These are phyloP conservation scores for Albophoma yamanashiensis DNA, from an alignment of 2,329 filamentous ascomycete species.

Conservation along the genomic window DNA sequence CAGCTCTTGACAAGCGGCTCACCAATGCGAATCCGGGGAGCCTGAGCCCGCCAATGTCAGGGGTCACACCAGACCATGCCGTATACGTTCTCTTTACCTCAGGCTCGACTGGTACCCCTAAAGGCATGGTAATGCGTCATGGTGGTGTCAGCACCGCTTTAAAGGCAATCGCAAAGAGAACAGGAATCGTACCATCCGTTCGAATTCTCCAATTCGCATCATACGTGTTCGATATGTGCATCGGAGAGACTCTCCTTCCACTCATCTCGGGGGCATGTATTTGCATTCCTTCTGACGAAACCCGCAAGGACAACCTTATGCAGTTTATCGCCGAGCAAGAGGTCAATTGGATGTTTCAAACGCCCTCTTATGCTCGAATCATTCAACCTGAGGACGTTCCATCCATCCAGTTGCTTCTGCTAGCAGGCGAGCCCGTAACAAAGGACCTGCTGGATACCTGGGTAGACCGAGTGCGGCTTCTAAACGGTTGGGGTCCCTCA, in stretches of 20 bases:
- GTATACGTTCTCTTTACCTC: constrained; percentile 9
- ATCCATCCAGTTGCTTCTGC: constrained; percentile 1
- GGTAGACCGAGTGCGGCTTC: constrained; percentile 1
- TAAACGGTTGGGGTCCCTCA: constrained; percentile 6
- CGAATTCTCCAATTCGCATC: constrained; percentile 5
- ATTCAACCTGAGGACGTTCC: constrained; percentile 3
- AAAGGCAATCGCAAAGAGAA: not conserved
- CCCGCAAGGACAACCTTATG: constrained; percentile 1
- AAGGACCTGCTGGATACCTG: constrained; percentile 1
- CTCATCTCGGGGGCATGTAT: constrained; percentile 4
- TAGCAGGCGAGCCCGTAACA: constrained; percentile 4
- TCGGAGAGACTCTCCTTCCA: constrained; percentile 3
- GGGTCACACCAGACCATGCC: not conserved
- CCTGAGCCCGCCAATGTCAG: not conserved
- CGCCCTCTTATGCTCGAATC: constrained; percentile 2
- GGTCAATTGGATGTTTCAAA: constrained; percentile 3
- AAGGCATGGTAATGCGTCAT: constrained; percentile 9
- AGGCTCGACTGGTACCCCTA: constrained; percentile 8
- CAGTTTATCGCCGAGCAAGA: constrained; percentile 1
- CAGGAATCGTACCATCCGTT: not conserved
- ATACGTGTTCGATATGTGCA: constrained; percentile 6
- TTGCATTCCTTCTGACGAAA: constrained; percentile 5
- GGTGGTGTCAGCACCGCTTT: not conserved
- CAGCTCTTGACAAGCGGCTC: not conserved
- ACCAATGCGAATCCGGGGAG: too few species aligned